phyloP scores from a whole-genome alignment of 129 eudicot species.

The Pulicaria dysenterica region DNA sequence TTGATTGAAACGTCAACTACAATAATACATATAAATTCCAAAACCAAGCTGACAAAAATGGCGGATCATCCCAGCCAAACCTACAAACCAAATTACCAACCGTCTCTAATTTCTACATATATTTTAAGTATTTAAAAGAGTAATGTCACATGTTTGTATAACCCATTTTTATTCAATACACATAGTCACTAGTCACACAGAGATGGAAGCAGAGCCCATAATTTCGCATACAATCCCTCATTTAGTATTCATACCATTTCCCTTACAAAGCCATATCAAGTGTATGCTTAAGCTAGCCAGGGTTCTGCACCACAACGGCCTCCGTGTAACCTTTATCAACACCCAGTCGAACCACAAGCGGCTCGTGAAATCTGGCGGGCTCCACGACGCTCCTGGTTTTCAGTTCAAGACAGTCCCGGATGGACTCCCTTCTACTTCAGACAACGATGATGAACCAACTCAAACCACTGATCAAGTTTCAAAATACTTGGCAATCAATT shows the following conservation, averaged over 20 bases:
- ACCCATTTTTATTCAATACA: background rate
- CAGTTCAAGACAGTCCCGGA: conserved; percentile 48
- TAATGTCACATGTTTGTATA: background rate
- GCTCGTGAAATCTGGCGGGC: conserved; percentile 35
- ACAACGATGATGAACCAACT: background rate
- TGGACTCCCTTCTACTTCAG: conserved; percentile 40
- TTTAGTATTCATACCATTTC: conserved; percentile 52
- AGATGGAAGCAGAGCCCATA: conserved; percentile 7
- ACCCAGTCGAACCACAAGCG: conserved; percentile 48
- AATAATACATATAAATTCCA: too few relatives aligned
- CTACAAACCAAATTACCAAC: too few relatives aligned
- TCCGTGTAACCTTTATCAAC: conserved; percentile 56
- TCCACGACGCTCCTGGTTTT: conserved; percentile 33
- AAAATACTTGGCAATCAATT: conserved; percentile 11
- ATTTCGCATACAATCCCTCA: conserved; percentile 20
- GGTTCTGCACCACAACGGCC: conserved; percentile 46
- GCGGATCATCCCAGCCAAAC: too few relatives aligned
- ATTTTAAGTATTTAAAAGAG: too few relatives aligned
- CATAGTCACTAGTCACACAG: background rate
- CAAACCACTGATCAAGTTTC: background rate
- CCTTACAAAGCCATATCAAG: conserved; percentile 59
- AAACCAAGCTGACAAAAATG: too few relatives aligned
- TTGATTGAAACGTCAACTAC: too few relatives aligned
- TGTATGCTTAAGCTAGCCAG: conserved; percentile 51
- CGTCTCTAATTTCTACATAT: too few relatives aligned